Base-by-base conservation (phyloP, 2,329 filamentous ascomycete species). In the Teratosphaeria destructans region DNA sequence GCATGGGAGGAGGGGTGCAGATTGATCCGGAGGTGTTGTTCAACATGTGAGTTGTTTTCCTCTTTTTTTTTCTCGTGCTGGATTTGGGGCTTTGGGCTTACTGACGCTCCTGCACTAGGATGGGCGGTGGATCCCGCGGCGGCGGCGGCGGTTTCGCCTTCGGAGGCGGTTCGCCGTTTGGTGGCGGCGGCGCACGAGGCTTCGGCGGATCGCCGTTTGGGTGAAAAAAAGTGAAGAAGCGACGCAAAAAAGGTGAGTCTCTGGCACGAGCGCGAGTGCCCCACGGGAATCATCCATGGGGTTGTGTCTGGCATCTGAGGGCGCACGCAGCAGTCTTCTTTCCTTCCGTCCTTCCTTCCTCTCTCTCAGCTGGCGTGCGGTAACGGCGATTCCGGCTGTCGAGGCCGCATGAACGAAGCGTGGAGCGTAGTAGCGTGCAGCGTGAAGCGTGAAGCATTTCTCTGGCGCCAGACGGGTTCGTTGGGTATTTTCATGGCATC, bases 1-100 rank as follows among this genome's bases (percentile, higher is more conserved):
- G 67, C n/a, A 65, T 64, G 27, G 80, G 80, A 12, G 72, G 71
- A 16, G 75, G 75, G 8, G 71, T 70, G 35, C 68, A 78, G 68
- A 90, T 92, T 71, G 86, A 89, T 70, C 86, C 87, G 23, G 87
- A 89, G 73, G 86, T 91, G 65, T 77, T 92, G 29, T 90, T 90
- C 77, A 89, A 87, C 75, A 90, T 91, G 87, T 49, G 43, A 49
- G 43, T 49, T 2, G 23, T 23, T 23, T 23, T 23, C 23, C 1
- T 49, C 26, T n/a, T 49, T 49, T 10, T 10, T n/a, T 11, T 19
- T 4, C 10, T 6, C 16, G 26, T n/a, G 5, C 8, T 16, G 43
- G n/a, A 11, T 16, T 1, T 19, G n/a, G n/a, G 43, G 19, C 0
- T 49, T 2, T 49, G 43, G 37, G 29, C 4, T 29, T 49, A 19